Evolutionary conservation across 2,329 filamentous ascomycete genomes (phyloP), one percentile per base, ranked within the genome.

Genomic region (Colletotrichum sp.): DNA sequence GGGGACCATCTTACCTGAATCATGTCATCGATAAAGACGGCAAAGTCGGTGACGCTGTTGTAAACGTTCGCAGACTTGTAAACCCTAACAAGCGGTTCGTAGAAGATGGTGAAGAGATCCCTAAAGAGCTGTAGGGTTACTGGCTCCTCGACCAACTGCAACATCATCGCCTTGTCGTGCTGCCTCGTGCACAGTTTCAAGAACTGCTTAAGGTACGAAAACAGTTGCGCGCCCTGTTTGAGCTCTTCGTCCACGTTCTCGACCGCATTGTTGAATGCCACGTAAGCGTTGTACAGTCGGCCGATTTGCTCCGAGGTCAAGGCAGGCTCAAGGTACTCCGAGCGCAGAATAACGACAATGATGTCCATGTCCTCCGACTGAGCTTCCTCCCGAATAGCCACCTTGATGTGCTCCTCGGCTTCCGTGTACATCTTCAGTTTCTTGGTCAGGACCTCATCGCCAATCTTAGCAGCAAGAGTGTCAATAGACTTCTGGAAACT

Each of bases 61-160:
- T 99, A 99, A 30, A 99, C 96, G 80, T 99, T 99, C 78, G 97
- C 97, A 24, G 96, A 98, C 86, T 99, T 99, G 89, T 99, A 99
- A 0, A 99, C 97, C 64, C 97, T 92, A 18, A 99, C 95, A 26
- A 99, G 92, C 0, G 97, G 97, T 83, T 99, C 97, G 86, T 99
- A 99, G 87, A 99, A 99, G 83, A 99, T 99, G 39, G 96, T 98
- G 84, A 99, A 99, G 28, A 99, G 90, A 81, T 99, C 97, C 64
- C 96, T 93, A 90, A 99, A 97, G 32, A 99, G 90, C 82, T 98
- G 94, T n/a, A 99, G 89, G 0, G 97, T 99, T n/a, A 96, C 96
- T 0, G 97, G 95, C 87, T 99, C 96, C 85, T 99, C 96, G 68
- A 99, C 97, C 81, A 99, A 93, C 77, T 93, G 92, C 71, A 98